Evolutionary conservation across 805 yeast genomes (phyloP).

Genomic region (Candida vartiovaarae): DNA sequence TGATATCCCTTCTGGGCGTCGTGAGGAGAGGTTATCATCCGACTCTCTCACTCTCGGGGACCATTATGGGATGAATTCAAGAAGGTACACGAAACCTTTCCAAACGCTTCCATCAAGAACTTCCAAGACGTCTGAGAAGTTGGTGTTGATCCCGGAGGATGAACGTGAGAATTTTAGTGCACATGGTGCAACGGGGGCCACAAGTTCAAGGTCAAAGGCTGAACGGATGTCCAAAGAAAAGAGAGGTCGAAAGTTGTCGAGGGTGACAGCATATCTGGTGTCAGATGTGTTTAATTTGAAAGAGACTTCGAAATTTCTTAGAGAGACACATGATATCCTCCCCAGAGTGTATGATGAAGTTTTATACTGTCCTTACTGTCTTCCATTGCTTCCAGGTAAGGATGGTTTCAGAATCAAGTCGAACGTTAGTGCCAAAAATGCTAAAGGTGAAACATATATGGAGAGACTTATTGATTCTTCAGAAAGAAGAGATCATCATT

Average conservation of each 20-base stretch:
- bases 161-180: slow-evolving; percentile 11
- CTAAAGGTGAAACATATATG: slow-evolving; percentile 42
- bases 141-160: slow-evolving; percentile 74
- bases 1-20: slow-evolving; percentile 75
- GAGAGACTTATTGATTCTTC: slow-evolving; percentile 73
- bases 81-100: slow-evolving; percentile 38
- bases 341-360: slow-evolving; percentile 90
- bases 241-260: slow-evolving; percentile 51
- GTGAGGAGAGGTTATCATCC: slow-evolving; percentile 36
- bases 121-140: slow-evolving; percentile 76
- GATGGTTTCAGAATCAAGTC: slow-evolving; percentile 73
- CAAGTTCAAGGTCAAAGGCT: slow-evolving; percentile 28
- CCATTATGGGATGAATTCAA: slow-evolving; percentile 8
- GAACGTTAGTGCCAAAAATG: slow-evolving; percentile 36
- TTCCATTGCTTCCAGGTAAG: slow-evolving; percentile 81
- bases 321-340: slow-evolving; percentile 68
- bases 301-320: slow-evolving; percentile 56
- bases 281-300: slow-evolving; percentile 74
- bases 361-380: slow-evolving; percentile 80
- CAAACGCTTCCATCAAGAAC: slow-evolving; percentile 65
- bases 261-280: slow-evolving; percentile 89
- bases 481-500: slow-evolving; percentile 87
- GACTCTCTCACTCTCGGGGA: slow-evolving; percentile 22
- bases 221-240: slow-evolving; percentile 45
- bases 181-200: slow-evolving; percentile 1